Percentiles rank a stretch among this genome's conserved stretches.
phyloP scores from a whole-genome alignment of 2,329 filamentous ascomycete genomes.

The Penicillium sp. region DNA sequence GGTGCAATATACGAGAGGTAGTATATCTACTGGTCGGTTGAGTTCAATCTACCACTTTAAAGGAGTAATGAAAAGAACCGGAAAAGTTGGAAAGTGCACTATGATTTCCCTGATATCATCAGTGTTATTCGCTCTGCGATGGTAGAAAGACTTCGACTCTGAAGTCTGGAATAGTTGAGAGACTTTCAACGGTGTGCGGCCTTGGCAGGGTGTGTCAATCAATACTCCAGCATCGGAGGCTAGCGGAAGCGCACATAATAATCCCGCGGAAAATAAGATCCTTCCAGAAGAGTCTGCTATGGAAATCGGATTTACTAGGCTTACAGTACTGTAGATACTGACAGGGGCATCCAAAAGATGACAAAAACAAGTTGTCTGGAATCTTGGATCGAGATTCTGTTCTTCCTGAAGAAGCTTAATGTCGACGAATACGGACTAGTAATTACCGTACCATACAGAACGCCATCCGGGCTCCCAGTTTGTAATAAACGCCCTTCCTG shows the following conservation, averaged over 20 bases:
- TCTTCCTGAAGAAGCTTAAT: constrained; percentile 9
- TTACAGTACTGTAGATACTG: background rate
- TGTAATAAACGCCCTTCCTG: background rate
- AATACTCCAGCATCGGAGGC: background rate
- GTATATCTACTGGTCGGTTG: background rate
- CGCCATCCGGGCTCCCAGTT: background rate
- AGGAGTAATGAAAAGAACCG: background rate
- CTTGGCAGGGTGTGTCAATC: background rate
- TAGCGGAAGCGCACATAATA: background rate
- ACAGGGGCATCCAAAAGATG: too few species aligned
- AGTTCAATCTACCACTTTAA: background rate
- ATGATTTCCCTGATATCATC: background rate
- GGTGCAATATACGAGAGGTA: background rate
- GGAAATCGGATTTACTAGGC: background rate
- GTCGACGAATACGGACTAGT: constrained; percentile 2
- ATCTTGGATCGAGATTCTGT: background rate
- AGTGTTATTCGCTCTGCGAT: background rate
- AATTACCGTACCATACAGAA: constrained; percentile 6
- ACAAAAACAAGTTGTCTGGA: background rate
- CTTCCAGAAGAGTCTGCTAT: background rate
- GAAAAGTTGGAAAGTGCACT: background rate
- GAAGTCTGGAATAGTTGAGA: background rate
- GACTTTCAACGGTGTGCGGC: background rate
- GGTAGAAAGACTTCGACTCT: background rate
- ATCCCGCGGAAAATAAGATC: background rate